These are phyloP conservation scores for Phytophthora brassicae DNA, from an alignment of 352 stramenopile genomes.

Conservation along the genomic window DNA sequence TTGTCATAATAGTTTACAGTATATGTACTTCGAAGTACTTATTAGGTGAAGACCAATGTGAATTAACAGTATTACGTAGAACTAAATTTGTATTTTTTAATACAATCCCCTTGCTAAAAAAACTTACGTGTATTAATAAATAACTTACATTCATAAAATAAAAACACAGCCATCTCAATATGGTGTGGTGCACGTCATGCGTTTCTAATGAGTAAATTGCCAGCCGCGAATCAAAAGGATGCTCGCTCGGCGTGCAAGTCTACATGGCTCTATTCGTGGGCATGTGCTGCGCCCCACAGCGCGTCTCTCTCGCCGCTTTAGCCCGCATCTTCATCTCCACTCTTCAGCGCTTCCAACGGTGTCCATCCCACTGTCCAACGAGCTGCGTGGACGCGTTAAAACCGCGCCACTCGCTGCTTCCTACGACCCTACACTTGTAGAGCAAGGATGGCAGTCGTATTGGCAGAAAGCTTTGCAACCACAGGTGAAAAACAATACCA, in stretches of 20 bases:
- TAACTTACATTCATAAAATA: no score
- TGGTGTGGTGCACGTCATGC: no score
- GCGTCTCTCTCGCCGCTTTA: neutral
- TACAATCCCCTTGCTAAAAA: no score
- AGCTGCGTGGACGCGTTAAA: slow-evolving; percentile 58
- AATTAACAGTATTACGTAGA: no score
- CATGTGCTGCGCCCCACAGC: slow-evolving; percentile 9
- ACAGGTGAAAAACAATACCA: slow-evolving; percentile 13
- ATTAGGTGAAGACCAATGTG: no score
- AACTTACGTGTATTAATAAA: no score
- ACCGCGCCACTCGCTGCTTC: slow-evolving; percentile 48
- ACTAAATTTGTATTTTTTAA: no score
- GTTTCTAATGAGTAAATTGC: no score
- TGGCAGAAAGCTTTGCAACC: slow-evolving; percentile 58
- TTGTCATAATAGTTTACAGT: no score
- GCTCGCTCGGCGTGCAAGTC: slow-evolving; percentile 14
- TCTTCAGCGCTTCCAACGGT: slow-evolving; percentile 6
- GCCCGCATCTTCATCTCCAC: neutral
- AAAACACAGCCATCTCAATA: no score
- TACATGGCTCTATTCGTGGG: neutral
- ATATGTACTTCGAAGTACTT: no score
- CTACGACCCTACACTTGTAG: slow-evolving; percentile 68
- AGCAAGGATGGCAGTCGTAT: slow-evolving; percentile 70
- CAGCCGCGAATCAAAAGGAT: slow-evolving; percentile 6
- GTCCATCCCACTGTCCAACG: slow-evolving; percentile 36